phyloP scores from a whole-genome alignment of 2,329 filamentous ascomycete species.

The Endothia cerciana region DNA sequence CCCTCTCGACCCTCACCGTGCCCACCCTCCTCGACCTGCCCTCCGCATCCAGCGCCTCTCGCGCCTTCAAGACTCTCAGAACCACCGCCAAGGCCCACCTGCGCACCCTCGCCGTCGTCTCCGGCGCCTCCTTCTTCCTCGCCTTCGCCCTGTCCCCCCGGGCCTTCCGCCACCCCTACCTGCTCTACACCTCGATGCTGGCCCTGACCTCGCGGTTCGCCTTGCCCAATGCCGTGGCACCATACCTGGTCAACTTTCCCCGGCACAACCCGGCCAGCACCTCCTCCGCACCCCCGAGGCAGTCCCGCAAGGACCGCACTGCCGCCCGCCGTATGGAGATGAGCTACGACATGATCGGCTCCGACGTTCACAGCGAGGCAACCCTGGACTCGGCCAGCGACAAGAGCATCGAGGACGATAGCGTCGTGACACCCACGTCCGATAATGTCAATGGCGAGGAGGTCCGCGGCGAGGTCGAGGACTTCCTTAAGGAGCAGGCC shows the following conservation, averaged over 20 bases:
- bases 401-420: constrained; percentile 50
- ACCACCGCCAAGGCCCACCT: constrained; percentile 67
- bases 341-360: constrained; percentile 70
- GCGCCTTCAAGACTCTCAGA: constrained; percentile 71
- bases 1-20: constrained; percentile 75
- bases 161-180: constrained; percentile 80
- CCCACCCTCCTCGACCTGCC: constrained; percentile 82
- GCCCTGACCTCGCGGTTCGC: constrained; percentile 63
- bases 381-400: constrained; percentile 47
- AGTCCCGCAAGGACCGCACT: constrained; percentile 30
- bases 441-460: constrained; percentile 64
- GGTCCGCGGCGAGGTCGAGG: constrained; percentile 59
- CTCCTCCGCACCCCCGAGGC: constrained; percentile 17
- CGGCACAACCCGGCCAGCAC: constrained; percentile 18
- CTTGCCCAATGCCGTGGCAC: constrained; percentile 53
- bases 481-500: constrained; percentile 57
- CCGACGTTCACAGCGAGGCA: constrained; percentile 52
- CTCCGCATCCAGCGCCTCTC: constrained; percentile 70
- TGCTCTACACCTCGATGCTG: constrained; percentile 80
- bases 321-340: constrained; percentile 62
- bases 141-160: constrained; percentile 78
- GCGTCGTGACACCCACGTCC: constrained; percentile 44
- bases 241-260: constrained; percentile 42
- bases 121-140: constrained; percentile 72
- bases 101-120: constrained; percentile 68